Evolutionary conservation across 75 land plant genomes (phyloP), one percentile per base, ranked within the genome.

Genomic region (Picea sitchensis): DNA sequence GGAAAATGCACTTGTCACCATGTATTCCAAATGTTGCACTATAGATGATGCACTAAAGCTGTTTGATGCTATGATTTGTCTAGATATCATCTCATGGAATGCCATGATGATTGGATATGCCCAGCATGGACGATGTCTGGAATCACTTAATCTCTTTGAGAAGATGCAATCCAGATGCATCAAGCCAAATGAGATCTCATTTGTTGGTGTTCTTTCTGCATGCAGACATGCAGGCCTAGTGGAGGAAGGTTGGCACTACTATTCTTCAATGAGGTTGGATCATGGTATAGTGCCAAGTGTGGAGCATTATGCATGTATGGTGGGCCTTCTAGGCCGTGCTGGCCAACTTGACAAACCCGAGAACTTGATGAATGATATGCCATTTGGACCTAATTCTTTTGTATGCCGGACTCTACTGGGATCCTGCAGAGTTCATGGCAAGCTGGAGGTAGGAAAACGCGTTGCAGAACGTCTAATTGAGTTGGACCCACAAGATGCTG

Each of bases 1-100:
- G 4, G 68, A 32, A 17, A 83, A 80, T 59, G 78, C 81, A 6
- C 77, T 83, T 21, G 47, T 83, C 20, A 80, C 76, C 38, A 76
- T 80, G 61, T 83, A 83, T 60, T 58, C 78, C 21, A 83, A 80
- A 77, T 75, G 68, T 12, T 73, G 77, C 2, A 58, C 59, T 4
- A 36, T 80, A 59, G 61, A 56, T 51, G 72, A 68, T 68, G 32
- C 72, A 68, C 44, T 15, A 2, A 31, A 14, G 20, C 15, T 68
- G 14, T 68, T 68, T 68, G 72, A 68, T 68, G 36, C 32, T 17
- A 68, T 68, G 72, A 18, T 32, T 68, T 14, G 36, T 32, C 32
- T 17, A 68, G 34, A 68, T 36, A 18, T 36, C 20, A 68, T 68
- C 72, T 32, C 72, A 34, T 68, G 72, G 72, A 68, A 68, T 68